Conservation (phyloP, 176 grass and related monocot genomes). For the Luzula sylvatica region DNA sequence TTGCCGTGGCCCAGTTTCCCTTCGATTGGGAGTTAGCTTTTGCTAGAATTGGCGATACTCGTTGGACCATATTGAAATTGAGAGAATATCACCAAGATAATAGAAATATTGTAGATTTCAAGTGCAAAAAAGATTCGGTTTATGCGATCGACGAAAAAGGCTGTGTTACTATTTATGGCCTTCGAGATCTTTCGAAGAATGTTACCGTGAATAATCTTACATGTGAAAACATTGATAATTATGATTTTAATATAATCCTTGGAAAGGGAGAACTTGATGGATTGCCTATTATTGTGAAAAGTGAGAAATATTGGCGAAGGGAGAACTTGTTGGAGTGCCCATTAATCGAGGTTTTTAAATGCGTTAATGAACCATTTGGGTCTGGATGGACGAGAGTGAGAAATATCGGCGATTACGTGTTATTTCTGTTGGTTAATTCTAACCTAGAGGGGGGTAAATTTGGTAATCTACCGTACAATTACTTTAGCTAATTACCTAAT, state of each 20-base stretch:
- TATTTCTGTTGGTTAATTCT: no score
- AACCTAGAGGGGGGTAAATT: no score
- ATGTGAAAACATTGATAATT: not conserved
- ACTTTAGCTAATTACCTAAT: no score
- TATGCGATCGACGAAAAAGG: not conserved
- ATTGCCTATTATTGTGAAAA: not conserved
- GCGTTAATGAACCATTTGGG: not conserved
- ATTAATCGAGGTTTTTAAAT: not conserved
- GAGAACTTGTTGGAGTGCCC: not conserved
- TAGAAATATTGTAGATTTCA: slow-evolving; percentile 1
- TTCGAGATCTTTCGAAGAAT: not conserved
- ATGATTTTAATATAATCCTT: not conserved
- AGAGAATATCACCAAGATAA: no score
- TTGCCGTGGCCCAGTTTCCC: not conserved
- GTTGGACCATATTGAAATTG: not conserved
- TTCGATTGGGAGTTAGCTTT: not conserved
- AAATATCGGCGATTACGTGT: not conserved
- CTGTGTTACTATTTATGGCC: no score
- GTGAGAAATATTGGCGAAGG: no score
- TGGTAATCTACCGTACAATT: no score
- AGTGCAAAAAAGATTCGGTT: not conserved
- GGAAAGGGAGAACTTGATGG: not conserved
- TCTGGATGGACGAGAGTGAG: not conserved
- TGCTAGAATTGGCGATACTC: not conserved
- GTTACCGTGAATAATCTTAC: not conserved